Base-by-base conservation (phyloP, 768 basidiomycete species). In the Crepidotus variabilis region DNA sequence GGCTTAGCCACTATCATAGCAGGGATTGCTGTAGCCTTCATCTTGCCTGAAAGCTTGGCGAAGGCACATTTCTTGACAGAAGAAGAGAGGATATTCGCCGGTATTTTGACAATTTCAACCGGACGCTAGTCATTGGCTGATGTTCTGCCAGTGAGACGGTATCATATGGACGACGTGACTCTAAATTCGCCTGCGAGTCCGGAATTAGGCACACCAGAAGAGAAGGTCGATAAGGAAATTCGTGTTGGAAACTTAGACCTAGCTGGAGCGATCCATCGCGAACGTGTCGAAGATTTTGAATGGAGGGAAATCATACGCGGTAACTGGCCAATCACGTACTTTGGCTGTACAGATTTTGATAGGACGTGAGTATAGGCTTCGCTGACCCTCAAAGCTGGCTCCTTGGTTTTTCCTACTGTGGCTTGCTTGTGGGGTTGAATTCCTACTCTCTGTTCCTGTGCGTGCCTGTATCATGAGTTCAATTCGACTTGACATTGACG, bases 361-460 rank as follows among this genome's bases (percentile, higher is more conserved):
- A 36, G 16, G 16, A 36, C 8, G 9, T 36, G 9, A 8, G 9
- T 8, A 8, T 36, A 84, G 84, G 82, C 14, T 52, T 80, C 28
- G 66, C 68, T 6, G 85, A 86, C 56, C 70, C 83, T 9, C 85
- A 86, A 64, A 74, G 76, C 1, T 85, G 83, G 84, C 67, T 83
- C 35, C 82, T 83, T 5, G 83, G 78, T 0, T 32, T 83, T 8
- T 77, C 81, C 2, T 86, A 89, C 64, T 77, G 85, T 56, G 86
- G 87, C 0, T 75, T 86, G 34, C 78, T 87, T 23, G 83, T 87
- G 65, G 80, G 84, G 47, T 72, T 90, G 22, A 89, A 88, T 71
- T 83, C 83, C 6, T 85, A 81, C 61, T 83, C 83, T 7, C 65
- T 90, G 33, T 92, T 92, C 67, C 63, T 84, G 83, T 84, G 57